phyloP scores from a whole-genome alignment of 1,284 basidiomycete species.

The Grifola frondosa region DNA sequence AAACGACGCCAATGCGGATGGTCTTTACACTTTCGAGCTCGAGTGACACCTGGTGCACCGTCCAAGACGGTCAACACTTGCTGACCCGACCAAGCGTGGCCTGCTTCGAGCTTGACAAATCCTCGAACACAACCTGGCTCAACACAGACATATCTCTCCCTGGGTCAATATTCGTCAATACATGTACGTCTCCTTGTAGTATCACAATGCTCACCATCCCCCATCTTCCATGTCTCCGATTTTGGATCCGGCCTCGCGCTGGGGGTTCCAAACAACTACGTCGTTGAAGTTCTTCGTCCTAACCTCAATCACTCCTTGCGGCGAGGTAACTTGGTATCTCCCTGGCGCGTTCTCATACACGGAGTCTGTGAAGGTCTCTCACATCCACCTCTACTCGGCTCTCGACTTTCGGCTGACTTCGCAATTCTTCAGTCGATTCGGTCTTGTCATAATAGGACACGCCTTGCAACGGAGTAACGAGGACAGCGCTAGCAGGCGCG shows the following conservation, averaged over 20 bases:
- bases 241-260: conserved; percentile 60
- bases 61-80: conserved; percentile 55
- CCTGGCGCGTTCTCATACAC: conserved; percentile 68
- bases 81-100: conserved; percentile 71
- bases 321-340: conserved; percentile 62
- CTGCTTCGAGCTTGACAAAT: conserved; percentile 58
- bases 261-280: conserved; percentile 88
- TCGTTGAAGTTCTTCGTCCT: conserved; percentile 67
- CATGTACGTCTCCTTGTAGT: neutral
- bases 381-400: conserved; percentile 63
- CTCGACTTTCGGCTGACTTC: conserved; percentile 57
- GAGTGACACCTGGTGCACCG: too few relatives aligned
- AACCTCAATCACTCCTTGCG: conserved; percentile 55
- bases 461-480: conserved; percentile 60
- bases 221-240: conserved; percentile 84
- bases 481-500: conserved; percentile 59
- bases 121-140: conserved; percentile 83
- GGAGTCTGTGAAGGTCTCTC: conserved; percentile 61
- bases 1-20: too few relatives aligned
- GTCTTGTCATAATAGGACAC: conserved; percentile 79
- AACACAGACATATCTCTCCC: conserved; percentile 81
- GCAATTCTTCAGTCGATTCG: conserved; percentile 51
- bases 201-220: too few relatives aligned
- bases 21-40: too few relatives aligned
- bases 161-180: conserved; percentile 32